Evolutionary conservation across 2,329 filamentous ascomycete species (phyloP), one percentile per base, ranked within the genome.

Genomic region (Sporothrix euskadiensis): DNA sequence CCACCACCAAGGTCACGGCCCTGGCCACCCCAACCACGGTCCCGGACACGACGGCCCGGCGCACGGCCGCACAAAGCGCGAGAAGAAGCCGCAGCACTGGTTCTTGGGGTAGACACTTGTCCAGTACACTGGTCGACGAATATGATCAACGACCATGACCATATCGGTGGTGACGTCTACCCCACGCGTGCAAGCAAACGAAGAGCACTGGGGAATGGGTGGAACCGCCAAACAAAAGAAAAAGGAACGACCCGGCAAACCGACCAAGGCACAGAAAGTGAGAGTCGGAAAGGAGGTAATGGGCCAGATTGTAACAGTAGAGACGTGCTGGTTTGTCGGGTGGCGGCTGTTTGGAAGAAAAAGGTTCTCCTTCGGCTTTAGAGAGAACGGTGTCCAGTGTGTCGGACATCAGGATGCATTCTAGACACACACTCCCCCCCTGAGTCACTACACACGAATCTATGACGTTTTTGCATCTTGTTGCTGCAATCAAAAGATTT

Each of bases 191-290:
- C 35, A 44, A 22, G 39, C 30, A 65, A 41, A 65, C 59, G 35
- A 65, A 22, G n/a, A 65, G 59, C 35, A 65, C 39, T 26, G 59
- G 35, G 59, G 59, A 44, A 35, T 65, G 59, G 59, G 61, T 22
- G 39, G n/a, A 44, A 56, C 26, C 10, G 5, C 8, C 35, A 35
- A 35, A 26, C 6, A 8, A 65, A 30, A n/a, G 26, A 44, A 8
- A 30, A 30, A 41, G 19, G 59, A 39, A n/a, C 2, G 26, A 9
- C 61, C 61, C 39, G 61, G 61, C 22, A 30, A 44, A 47, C 39
- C 39, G n/a, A 65, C 61, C 4, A 47, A 47, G 10, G 61, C 61
- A 65, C 39, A 30, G 39, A 47, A 14, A 8, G 59, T 2, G 52
- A 26, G 52, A 26, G 14, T 9, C 19, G 52, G 22, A 30, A 30